Base-by-base conservation (phyloP, 2,329 filamentous ascomycete genomes). In the Ophiostoma sp. region DNA sequence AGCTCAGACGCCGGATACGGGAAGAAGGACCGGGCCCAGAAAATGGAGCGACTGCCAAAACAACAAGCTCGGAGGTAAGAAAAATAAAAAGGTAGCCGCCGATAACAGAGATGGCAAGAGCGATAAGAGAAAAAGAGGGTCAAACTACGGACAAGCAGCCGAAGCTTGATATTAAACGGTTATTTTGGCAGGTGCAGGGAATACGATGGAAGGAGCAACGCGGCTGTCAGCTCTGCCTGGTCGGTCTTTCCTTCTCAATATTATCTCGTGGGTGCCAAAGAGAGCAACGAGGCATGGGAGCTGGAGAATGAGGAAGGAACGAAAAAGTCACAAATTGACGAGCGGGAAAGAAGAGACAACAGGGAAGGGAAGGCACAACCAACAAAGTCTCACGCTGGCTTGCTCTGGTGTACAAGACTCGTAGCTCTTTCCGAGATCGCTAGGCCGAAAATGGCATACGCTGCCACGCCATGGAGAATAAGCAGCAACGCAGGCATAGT, bases 371-470 rank as follows among this genome's bases (percentile, higher is more conserved):
- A 55, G 18, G 49, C 49, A n/a, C 49, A 55, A 55, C 49, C 49
- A 55, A 18, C 18, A 18, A 55, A 18, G 14, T 27, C n/a, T 55
- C 18, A 5, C 55, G 58, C 27, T 62, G 40, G 58, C 58, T 40
- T 38, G 58, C 27, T 27, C 27, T 27, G 27, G 27, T 27, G 58
- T 62, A 55, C 18, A 18, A 18, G n/a, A 55, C 49, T 55, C 16
- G 49, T 55, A 55, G 58, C 58, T 62, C 36, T 4, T 41, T 62
- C 58, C 58, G 36, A 62, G 38, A 62, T 41, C 36, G 27, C 58
- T 62, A 62, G 58, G 58, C 58, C 58, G n/a, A 60, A 60, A 36
- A 60, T 18, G 55, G 27, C 55, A 60, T 18, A 60, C n/a, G 52
- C 52, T 60, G 52, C 52, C 18, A 60, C 52, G 49, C 49, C 14